Percentiles rank a stretch among this genome's conserved stretches.
Conservation (phyloP, 2,329 filamentous ascomycete species). For the Penicillium occitanis region DNA sequence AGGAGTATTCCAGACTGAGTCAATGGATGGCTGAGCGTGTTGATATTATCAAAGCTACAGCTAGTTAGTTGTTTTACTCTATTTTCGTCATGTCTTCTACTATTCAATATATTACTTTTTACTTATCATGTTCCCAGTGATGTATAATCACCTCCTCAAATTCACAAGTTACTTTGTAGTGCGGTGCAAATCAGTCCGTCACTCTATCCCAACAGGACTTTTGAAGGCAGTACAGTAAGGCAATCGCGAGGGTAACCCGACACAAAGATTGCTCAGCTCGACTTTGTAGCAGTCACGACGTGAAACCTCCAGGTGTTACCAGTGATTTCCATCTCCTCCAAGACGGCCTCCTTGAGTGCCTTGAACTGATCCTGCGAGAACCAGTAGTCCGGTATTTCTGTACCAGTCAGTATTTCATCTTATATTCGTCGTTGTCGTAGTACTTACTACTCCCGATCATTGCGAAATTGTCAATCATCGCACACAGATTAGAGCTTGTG, state of each 20-base stretch:
- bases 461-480: constrained; percentile 6
- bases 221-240: not conserved
- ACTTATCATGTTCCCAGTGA: not conserved
- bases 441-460: constrained; percentile 6
- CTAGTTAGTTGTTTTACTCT: not conserved
- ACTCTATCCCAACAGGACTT: not conserved
- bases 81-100: not conserved
- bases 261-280: not conserved
- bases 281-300: constrained; percentile 1
- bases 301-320: constrained; percentile 8
- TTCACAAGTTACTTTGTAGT: too few species aligned
- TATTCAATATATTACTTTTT: not conserved
- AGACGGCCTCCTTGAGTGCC: constrained; percentile 1
- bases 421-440: not conserved
- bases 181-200: not conserved
- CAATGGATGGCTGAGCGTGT: not conserved
- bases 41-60: not conserved
- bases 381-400: constrained; percentile 1
- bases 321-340: constrained; percentile 2
- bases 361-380: constrained; percentile 2
- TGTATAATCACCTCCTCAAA: not conserved
- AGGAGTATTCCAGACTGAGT: not conserved
- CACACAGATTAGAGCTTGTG: not conserved
- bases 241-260: not conserved
- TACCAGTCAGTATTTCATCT: not conserved